Evolutionary conservation across 140 eudicot species (phyloP).

Genomic region (Erigeron philadelphicus): DNA sequence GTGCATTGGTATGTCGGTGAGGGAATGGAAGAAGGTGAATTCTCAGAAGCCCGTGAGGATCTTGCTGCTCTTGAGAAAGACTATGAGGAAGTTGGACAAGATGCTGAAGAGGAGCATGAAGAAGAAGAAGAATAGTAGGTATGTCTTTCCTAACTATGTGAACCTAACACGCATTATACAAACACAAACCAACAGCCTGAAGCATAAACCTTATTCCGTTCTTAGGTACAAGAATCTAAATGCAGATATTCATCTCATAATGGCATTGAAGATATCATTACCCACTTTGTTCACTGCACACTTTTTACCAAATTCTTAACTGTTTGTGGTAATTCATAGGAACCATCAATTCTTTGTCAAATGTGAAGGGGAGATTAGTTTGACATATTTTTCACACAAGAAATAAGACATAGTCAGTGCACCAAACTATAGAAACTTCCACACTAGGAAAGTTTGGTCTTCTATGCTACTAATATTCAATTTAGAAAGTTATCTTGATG

Average conservation of each 20-base stretch:
- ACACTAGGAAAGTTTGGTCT: slow-evolving; percentile 12
- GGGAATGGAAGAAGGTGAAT: slow-evolving; percentile 94
- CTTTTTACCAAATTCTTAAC: background rate
- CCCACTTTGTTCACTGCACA: background rate
- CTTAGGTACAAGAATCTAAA: background rate
- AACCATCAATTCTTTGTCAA: slow-evolving; percentile 11
- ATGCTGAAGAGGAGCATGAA: slow-evolving; percentile 57
- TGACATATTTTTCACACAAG: slow-evolving; percentile 20
- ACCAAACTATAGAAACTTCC: slow-evolving; percentile 26
- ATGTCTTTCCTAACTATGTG: background rate
- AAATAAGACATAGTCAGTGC: background rate
- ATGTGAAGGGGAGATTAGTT: slow-evolving; percentile 13
- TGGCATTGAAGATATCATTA: slow-evolving; percentile 17
- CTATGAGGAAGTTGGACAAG: slow-evolving; percentile 77
- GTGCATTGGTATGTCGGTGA: slow-evolving; percentile 90
- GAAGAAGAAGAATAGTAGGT: slow-evolving; percentile 49
- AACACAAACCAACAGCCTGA: background rate
- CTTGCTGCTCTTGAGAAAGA: slow-evolving; percentile 83
- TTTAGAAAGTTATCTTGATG: slow-evolving; percentile 4
- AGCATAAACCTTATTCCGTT: background rate
- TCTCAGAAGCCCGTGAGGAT: slow-evolving; percentile 90
- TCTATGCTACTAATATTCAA: slow-evolving; percentile 8
- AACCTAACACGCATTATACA: background rate
- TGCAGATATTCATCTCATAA: background rate
- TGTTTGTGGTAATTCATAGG: slow-evolving; percentile 20